Evolutionary conservation across 495 filamentous ascomycete species (phyloP).

Genomic region (Hypoxylon crocopeplum): DNA sequence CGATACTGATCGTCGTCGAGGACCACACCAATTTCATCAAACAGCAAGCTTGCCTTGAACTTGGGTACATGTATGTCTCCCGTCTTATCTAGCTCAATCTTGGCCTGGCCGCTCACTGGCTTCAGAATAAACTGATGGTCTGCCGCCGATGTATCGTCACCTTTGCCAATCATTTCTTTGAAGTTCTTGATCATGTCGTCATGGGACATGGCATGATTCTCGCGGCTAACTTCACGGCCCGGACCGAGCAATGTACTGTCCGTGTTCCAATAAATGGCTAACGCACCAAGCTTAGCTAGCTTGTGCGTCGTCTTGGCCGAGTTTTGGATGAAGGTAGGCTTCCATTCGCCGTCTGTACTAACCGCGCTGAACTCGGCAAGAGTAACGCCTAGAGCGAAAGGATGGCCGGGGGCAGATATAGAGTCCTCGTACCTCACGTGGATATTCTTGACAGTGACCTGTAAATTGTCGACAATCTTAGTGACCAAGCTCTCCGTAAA

Average conservation of each 20-base stretch:
- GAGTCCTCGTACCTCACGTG: slow-evolving; percentile 97
- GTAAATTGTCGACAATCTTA: slow-evolving; percentile 96
- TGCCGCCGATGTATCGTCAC: slow-evolving; percentile 55
- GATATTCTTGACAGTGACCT: slow-evolving; percentile 96
- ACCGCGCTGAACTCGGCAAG: slow-evolving; percentile 95
- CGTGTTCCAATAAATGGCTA: slow-evolving; percentile 98
- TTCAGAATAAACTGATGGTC: slow-evolving; percentile 93
- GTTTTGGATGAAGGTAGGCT: slow-evolving; percentile 91
- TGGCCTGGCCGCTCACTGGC: slow-evolving; percentile 90
- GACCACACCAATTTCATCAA: slow-evolving; percentile 95
- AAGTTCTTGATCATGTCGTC: slow-evolving; percentile 78
- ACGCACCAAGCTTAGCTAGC: slow-evolving; percentile 81
- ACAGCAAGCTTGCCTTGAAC: slow-evolving; percentile 87
- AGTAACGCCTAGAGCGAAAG: slow-evolving; percentile 90
- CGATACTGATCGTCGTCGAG: slow-evolving; percentile 97
- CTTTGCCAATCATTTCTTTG: slow-evolving; percentile 74
- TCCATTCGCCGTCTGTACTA: slow-evolving; percentile 92
- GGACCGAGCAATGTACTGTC: slow-evolving; percentile 82
- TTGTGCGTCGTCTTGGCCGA: slow-evolving; percentile 85
- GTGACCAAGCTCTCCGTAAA: slow-evolving; percentile 94
- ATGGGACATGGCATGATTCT: slow-evolving; percentile 56
- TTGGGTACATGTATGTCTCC: slow-evolving; percentile 80
- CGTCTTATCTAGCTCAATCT: slow-evolving; percentile 91
- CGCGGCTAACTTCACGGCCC: slow-evolving; percentile 71
- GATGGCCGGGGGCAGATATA: slow-evolving; percentile 92